Evolutionary conservation across 805 yeast genomes (phyloP), one percentile per base, ranked within the genome.

Genomic region (Kregervanrija pseudodelftensis): DNA sequence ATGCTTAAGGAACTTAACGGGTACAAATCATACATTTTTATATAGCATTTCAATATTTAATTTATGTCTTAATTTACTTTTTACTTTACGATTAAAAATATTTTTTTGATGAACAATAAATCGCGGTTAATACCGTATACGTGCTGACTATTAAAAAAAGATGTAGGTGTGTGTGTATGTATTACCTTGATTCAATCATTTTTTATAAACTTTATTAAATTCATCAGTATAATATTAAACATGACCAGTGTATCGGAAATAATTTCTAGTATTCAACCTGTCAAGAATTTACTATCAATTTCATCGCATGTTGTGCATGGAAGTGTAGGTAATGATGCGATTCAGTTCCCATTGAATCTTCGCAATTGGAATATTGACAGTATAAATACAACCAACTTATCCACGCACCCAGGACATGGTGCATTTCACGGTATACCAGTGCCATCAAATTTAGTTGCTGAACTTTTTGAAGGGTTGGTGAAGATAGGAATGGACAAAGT

Each of bases 281-380:
- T 47, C 1, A 46, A 45, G 36, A 60, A 64, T 37, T 59, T 72
- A 5, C 69, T 84, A 2, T 73, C 85, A 3, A 70, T 89, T 9
- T 91, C 87, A 54, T 87, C 96, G 3, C 97, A 93, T 62, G 98
- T 93, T 1, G 89, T 80, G 2, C 98, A 91, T 60, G 99, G 99
- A 2, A 84, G 87, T 56, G 99, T 93, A 2, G 99, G 99, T 1
- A 89, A 89, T 61, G 76, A 81, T 46, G 95, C 96, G 0, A 86
- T 93, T 1, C 85, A 91, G 2, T 85, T 93, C 59, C 96, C 98
- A 0, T 66, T 91, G 16, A 97, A 91, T 58, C 68, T 79, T 36
- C 70, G 77, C 38, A 95, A 93, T 0, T 91, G 97, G 96, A 91
- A 93, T 59, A 95, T 90, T 9, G 96, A 91, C 60, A 80, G 80